Conservation (phyloP, 768 basidiomycete species). For the Hortiboletus campestris region DNA sequence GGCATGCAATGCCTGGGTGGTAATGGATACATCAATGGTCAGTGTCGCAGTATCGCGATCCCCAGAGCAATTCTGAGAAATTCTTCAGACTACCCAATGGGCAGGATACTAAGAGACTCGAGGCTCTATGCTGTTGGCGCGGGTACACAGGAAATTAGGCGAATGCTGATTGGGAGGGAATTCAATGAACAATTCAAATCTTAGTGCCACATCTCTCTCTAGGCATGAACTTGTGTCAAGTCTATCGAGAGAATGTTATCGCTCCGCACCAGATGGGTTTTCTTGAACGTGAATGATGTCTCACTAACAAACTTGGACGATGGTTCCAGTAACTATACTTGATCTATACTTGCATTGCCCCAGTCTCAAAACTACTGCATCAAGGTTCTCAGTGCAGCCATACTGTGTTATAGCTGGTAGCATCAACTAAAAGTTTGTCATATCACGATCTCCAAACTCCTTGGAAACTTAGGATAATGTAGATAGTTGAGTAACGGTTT, state of each 20-base stretch:
- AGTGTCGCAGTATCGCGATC: slow-evolving; percentile 13
- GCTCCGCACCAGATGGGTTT: not conserved
- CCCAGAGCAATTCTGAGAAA: not conserved
- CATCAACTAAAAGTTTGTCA: no score
- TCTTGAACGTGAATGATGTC: not conserved
- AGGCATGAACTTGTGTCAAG: not conserved
- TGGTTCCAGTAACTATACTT: not conserved
- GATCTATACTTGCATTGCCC: no score
- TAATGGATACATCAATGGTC: slow-evolving; percentile 94
- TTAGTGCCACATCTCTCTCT: not conserved
- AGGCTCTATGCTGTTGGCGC: slow-evolving; percentile 92
- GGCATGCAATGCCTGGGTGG: slow-evolving; percentile 94
- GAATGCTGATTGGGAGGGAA: slow-evolving; percentile 92
- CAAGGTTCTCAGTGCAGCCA: no score
- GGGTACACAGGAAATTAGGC: slow-evolving; percentile 93
- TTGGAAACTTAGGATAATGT: not conserved
- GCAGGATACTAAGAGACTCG: slow-evolving; percentile 83
- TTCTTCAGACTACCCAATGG: slow-evolving; percentile 80
- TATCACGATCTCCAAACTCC: not conserved
- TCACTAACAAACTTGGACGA: not conserved
- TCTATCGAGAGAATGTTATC: not conserved
- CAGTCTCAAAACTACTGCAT: not conserved
- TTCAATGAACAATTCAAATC: slow-evolving; percentile 71
- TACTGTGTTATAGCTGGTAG: no score
- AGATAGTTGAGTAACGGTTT: not conserved